Base-by-base conservation (phyloP, 768 basidiomycete genomes). In the Hydnum rufescens region DNA sequence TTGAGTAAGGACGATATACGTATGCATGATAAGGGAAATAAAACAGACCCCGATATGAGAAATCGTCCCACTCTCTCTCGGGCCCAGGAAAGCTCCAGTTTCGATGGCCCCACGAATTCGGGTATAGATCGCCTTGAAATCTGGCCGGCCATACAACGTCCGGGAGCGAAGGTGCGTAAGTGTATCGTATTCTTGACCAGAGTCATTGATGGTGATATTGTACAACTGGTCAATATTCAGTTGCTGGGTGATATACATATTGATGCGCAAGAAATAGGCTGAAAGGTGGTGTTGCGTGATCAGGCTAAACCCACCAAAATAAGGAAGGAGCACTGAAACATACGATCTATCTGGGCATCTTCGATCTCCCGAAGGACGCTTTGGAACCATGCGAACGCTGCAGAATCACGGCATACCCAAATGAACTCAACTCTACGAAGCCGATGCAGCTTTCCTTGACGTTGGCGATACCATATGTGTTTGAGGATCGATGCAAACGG, bases 361-460 rank as follows among this genome's bases (percentile, higher is more conserved):
- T 53, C 53, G 36, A 56, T 56, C 51, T 90, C 90, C 58, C 84
- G 78, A 54, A 96, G 70, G 29, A 96, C 76, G 4, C 84, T 86
- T 66, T 92, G 86, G 77, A 95, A 93, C 85, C 85, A 89, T 63
- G 86, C 85, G 3, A 84, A 84, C 34, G 74, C 74, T 57, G 80
- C 83, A 61, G 86, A 89, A 64, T 92, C 88, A 59, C 86, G 82
- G 62, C 92, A 92, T 60, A 92, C 86, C 89, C 88, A 92, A 16
- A 85, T 85, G 63, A 92, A 88, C 70, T 88, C 87, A 47, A 86
- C 83, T 68, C 95, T 93, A 48, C 82, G 83, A 34, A 95, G 74
- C 46, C 85, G 74, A 1, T 88, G 90, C 13, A 77, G 75, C 64
- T 78, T 80, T 23, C 74, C 74, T 57, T 58, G 54, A 60, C 80